phyloP scores from a whole-genome alignment of 2,329 filamentous ascomycete genomes.

The Bipolaris zeicola region DNA sequence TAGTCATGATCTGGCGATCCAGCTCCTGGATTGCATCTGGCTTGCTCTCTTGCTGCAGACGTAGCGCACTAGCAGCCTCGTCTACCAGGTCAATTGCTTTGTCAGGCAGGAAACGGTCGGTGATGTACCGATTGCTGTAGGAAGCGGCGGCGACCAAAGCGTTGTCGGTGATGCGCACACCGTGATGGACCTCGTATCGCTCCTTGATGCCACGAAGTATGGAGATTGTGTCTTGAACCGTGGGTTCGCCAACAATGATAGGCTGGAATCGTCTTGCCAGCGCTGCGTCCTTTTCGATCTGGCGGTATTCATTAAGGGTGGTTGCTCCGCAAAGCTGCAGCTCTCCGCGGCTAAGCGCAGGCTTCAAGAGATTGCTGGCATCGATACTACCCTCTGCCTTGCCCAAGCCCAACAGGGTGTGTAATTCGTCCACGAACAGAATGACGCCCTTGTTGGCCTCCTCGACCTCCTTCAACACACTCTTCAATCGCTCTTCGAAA shows the following conservation, averaged over 20 bases:
- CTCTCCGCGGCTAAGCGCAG: slow-evolving; percentile 88
- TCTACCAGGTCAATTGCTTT: slow-evolving; percentile 98
- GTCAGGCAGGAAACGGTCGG: slow-evolving; percentile 92
- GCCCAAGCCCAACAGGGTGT: slow-evolving; percentile 87
- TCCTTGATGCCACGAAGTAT: slow-evolving; percentile 97
- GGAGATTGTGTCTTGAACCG: slow-evolving; percentile 89
- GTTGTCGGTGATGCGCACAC: slow-evolving; percentile 90
- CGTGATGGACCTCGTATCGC: slow-evolving; percentile 95
- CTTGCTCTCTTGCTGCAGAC: slow-evolving; percentile 94
- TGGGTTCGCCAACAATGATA: slow-evolving; percentile 89
- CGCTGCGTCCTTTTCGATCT: slow-evolving; percentile 95
- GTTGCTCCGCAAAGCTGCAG: slow-evolving; percentile 96
- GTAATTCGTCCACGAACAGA: slow-evolving; percentile 92
- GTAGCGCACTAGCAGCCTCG: slow-evolving; percentile 87
- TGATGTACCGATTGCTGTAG: slow-evolving; percentile 94
- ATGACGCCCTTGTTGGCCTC: slow-evolving; percentile 89
- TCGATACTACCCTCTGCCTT: slow-evolving; percentile 97
- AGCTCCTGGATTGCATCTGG: slow-evolving; percentile 91
- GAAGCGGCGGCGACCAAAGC: slow-evolving; percentile 90
- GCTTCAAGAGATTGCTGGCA: slow-evolving; percentile 92
- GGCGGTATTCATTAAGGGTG: slow-evolving; percentile 87
- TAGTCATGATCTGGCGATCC: slow-evolving; percentile 94
- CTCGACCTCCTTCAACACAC: slow-evolving; percentile 87
- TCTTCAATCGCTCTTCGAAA: slow-evolving; percentile 92
- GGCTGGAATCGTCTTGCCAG: slow-evolving; percentile 92